Percentiles rank a stretch among this genome's conserved stretches.
These are phyloP conservation scores for Aspergillus spinulosporus DNA, from an alignment of 2,329 filamentous ascomycete species.

Conservation along the genomic window DNA sequence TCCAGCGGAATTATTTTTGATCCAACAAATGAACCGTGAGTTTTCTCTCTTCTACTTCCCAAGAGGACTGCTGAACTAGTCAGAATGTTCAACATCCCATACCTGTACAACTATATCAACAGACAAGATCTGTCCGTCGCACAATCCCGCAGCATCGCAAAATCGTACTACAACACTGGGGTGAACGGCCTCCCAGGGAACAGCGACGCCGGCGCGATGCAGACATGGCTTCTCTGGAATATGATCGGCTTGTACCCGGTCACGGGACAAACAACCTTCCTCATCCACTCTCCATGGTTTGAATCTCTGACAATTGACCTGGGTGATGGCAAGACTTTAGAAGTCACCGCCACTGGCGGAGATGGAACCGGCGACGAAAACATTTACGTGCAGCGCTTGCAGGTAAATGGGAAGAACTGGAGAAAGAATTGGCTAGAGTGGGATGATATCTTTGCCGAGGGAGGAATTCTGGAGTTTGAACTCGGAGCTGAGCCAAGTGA, in stretches of 20 bases:
- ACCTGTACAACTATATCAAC: constrained; percentile 67
- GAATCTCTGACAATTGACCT: constrained; percentile 60
- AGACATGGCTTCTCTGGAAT: constrained; percentile 68
- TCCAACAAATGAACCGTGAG: constrained; percentile 65
- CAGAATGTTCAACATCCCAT: constrained; percentile 62
- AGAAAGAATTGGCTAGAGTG: constrained; percentile 65
- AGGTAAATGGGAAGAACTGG: constrained; percentile 65
- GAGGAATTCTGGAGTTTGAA: constrained; percentile 64
- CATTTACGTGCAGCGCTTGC: constrained; percentile 65
- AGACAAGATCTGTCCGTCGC: constrained; percentile 63
- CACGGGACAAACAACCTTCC: constrained; percentile 67
- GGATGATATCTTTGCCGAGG: constrained; percentile 64
- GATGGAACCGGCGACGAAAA: constrained; percentile 45
- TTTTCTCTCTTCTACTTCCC: constrained; percentile 1
- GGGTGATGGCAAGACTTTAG: constrained; percentile 55
- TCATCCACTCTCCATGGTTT: constrained; percentile 67
- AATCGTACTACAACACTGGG: constrained; percentile 59
- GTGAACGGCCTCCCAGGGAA: constrained; percentile 65
- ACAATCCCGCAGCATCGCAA: constrained; percentile 60
- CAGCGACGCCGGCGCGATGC: constrained; percentile 71
- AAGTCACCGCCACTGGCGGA: constrained; percentile 56
- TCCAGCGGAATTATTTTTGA: constrained; percentile 61
- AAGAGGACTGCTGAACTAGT: neutral
- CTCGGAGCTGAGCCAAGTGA: constrained; percentile 55
- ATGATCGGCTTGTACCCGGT: constrained; percentile 69